Base-by-base conservation (phyloP, 202 grass and related monocot species). In the Saccharum hybrid region DNA sequence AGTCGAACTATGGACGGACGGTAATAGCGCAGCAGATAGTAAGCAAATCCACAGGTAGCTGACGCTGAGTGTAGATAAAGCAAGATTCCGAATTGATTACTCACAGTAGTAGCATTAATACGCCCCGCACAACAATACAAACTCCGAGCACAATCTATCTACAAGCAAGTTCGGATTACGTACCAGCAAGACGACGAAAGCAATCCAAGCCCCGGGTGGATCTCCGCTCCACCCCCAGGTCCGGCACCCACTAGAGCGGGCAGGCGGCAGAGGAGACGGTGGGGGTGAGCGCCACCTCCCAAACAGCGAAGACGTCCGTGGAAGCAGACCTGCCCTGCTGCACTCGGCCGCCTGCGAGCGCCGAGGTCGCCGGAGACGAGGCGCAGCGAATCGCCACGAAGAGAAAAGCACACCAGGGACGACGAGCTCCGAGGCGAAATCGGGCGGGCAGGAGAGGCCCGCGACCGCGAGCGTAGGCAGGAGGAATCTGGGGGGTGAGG, bases 21-120 rank as follows among this genome's bases (percentile, higher is more conserved):
- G 9, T 4, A 60, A 18, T 18, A 42, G 66, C 49, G 21, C 49
- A 28, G 19, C 46, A 69, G n/a, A 2, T 16, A 56, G 33, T 21
- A 59, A 70, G 21, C 46, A 26, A 56, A 80, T 18, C 77, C 19
- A 15, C 64, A 23, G 23, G 11, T 23, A 68, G 66, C 15, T 16
- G 37, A 38, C 37, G 46, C 65, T 57, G 36, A 11, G 48, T 60
- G 78, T 4, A 60, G 36, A 40, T 48, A 26, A 38, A 11, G 49
- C 57, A n/a, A 71, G 49, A 81, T 81, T 81, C 66, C 21, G 78
- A 59, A 42, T 60, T 8, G 66, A 59, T 11, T 23, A 59, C 70
- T 74, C 45, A 34, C 22, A 23, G 67, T 7, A 56, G 42, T n/a
- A 7, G 48, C 8, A 18, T 1, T 22, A 62, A 80, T 31, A 28